Base-by-base conservation (phyloP, 345 rosid genomes). In the Anastatica hierochuntica region DNA sequence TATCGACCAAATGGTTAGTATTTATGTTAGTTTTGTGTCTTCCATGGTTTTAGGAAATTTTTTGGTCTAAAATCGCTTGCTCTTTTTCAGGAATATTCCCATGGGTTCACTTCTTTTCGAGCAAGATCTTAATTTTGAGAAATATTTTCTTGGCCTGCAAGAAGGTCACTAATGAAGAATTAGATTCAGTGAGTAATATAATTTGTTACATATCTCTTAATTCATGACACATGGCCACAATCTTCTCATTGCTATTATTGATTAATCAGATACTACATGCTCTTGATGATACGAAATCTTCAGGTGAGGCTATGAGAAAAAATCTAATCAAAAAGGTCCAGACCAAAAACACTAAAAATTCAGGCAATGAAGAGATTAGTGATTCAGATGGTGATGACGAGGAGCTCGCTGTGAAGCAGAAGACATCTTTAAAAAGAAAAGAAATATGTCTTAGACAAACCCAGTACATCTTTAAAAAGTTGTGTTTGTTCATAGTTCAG, bases 21-120 rank as follows among this genome's bases (percentile, higher is more conserved):
- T 13, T 21, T 36, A 8, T 36, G 7, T 50, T 46, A 15, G 15
- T 12, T 27, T n/a, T 19, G 4, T 23, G 12, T 46, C 9, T 36
- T 36, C 17, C 24, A 13, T 43, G 43, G 11, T 45, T 47, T 19
- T 27, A 23, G 20, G 15, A 43, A 29, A 7, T 59, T 20, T 60
- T 33, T 39, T 45, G 26, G 21, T 18, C 39, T 49, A 14, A n/a
- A 27, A 6, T 37, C 14, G 9, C 10, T 39, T 48, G 31, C 34
- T 11, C n/a, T 30, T 33, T 40, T 36, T 62, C 79, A 90, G 97
- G 45, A 58, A 74, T 55, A 63, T 90, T 52, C 77, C 96, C 27
- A 80, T 90, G 95, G 85, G 79, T 43, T 72, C 81, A 59, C 83
- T 80, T 56, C 89, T 82, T 53, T 64, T 87, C 67, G 96, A 90